These are phyloP conservation scores for Thermochaetoides thermophila DNA, from an alignment of 495 filamentous ascomycete genomes.

Conservation along the genomic window DNA sequence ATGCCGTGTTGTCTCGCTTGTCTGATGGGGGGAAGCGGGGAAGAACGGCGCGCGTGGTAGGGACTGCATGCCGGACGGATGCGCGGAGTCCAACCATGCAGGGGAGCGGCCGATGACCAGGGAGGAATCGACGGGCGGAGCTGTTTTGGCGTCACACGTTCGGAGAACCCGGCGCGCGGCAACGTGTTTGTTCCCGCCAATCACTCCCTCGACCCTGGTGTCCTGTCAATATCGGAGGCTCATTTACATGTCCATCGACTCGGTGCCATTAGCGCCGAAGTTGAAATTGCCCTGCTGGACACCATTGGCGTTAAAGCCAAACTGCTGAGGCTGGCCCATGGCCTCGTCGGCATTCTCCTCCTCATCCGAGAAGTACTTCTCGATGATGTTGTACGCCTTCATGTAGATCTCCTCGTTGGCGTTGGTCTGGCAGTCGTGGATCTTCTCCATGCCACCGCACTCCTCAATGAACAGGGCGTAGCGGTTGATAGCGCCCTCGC, in stretches of 20 bases:
- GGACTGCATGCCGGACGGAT: too few relatives aligned
- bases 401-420: conserved; percentile 99
- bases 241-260: conserved; percentile 98
- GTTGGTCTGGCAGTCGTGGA: conserved; percentile 99
- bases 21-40: not conserved
- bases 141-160: too few relatives aligned
- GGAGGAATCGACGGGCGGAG: too few relatives aligned
- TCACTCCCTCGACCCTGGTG: not conserved
- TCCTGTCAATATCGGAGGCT: not conserved
- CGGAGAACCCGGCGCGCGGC: not conserved
- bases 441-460: conserved; percentile 98
- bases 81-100: too few relatives aligned
- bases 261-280: conserved; percentile 47
- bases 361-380: conserved; percentile 99
- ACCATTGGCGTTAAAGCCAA: conserved; percentile 68
- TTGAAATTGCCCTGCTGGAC: conserved; percentile 47
- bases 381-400: conserved; percentile 99
- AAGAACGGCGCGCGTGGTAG: too few relatives aligned
- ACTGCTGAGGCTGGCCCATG: conserved; percentile 42
- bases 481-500: conserved; percentile 72
- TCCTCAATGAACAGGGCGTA: conserved; percentile 98
- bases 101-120: too few relatives aligned
- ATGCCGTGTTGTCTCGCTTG: conserved; percentile 9
- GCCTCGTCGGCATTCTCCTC: conserved; percentile 68
- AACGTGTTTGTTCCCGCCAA: not conserved